These are phyloP conservation scores for Trichoderma endophyticum DNA, from an alignment of 2,329 filamentous ascomycete species.

Conservation along the genomic window DNA sequence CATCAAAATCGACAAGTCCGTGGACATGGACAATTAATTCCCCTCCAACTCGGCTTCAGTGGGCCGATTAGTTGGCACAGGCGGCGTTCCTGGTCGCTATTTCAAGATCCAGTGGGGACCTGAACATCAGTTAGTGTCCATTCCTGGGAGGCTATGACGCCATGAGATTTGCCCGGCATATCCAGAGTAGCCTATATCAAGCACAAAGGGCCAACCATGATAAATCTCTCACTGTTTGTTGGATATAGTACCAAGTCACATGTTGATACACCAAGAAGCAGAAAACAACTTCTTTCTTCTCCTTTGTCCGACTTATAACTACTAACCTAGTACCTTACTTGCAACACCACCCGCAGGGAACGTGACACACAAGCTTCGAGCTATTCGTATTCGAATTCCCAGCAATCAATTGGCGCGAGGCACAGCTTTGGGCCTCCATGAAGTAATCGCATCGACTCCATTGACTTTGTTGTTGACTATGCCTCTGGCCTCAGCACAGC, in stretches of 20 bases:
- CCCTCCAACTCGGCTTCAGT: not conserved
- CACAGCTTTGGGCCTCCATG: not conserved
- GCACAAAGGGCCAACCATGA: not conserved
- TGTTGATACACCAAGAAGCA: not conserved
- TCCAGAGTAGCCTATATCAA: slow-evolving; percentile 12
- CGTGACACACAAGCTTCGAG: not conserved
- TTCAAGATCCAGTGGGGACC: not conserved
- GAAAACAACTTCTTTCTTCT: not conserved
- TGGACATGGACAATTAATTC: not conserved
- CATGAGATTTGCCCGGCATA: slow-evolving; percentile 7
- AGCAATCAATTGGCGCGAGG: slow-evolving; percentile 9
- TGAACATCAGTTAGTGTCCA: not conserved
- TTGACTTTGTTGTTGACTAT: slow-evolving; percentile 7
- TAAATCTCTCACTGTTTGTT: slow-evolving; percentile 8
- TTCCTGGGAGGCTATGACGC: slow-evolving; percentile 4
- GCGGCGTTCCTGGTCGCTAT: slow-evolving; percentile 6
- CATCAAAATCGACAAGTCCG: not conserved
- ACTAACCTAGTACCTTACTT: not conserved
- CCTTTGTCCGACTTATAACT: not conserved
- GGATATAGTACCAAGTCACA: not conserved
- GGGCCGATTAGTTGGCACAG: not conserved
- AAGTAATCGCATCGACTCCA: not conserved
- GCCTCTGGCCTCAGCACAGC: slow-evolving; percentile 1
- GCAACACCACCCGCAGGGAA: not conserved
- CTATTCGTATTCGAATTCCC: not conserved